Conservation (phyloP, 2,329 filamentous ascomycete genomes). For the Monosporascus sp. region DNA sequence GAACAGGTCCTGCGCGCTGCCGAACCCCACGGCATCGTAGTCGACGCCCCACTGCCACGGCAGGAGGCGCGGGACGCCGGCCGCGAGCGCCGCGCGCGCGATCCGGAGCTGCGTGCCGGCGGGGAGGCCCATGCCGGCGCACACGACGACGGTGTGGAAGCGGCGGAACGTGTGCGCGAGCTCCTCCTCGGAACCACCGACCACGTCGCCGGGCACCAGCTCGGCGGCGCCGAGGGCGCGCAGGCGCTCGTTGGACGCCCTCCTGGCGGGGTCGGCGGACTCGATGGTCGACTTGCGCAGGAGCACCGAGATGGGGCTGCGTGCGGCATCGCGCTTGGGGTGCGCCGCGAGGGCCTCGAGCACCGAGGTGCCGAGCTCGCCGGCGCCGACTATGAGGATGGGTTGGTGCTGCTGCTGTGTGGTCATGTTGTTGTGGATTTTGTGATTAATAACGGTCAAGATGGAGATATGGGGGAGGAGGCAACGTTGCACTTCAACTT, state of each 20-base stretch:
- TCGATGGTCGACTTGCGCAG: slow-evolving; percentile 45
- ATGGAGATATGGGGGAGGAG: neutral
- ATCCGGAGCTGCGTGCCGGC: slow-evolving; percentile 55
- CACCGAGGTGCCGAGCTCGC: slow-evolving; percentile 58
- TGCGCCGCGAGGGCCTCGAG: slow-evolving; percentile 46
- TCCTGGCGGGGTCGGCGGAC: slow-evolving; percentile 33
- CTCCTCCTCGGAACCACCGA: slow-evolving; percentile 23
- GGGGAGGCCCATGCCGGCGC: slow-evolving; percentile 55
- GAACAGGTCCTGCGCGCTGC: slow-evolving; percentile 59
- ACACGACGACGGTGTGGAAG: slow-evolving; percentile 54
- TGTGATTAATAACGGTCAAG: neutral
- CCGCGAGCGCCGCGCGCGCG: slow-evolving; percentile 48
- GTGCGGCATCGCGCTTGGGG: slow-evolving; percentile 30
- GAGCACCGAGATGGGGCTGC: slow-evolving; percentile 44
- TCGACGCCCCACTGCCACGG: slow-evolving; percentile 74
- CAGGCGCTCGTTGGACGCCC: slow-evolving; percentile 28
- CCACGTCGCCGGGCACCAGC: slow-evolving; percentile 40
- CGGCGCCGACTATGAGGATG: slow-evolving; percentile 61
- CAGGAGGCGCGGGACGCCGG: slow-evolving; percentile 48
- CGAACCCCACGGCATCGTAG: slow-evolving; percentile 59
- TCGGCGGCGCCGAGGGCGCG: slow-evolving; percentile 31
- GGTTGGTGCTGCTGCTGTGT: slow-evolving; percentile 9
- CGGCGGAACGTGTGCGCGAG: slow-evolving; percentile 38
- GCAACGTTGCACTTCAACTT: neutral
- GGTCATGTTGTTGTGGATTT: neutral